phyloP scores from a whole-genome alignment of 345 rosid genomes.

The Eucalyptus curtisii region DNA sequence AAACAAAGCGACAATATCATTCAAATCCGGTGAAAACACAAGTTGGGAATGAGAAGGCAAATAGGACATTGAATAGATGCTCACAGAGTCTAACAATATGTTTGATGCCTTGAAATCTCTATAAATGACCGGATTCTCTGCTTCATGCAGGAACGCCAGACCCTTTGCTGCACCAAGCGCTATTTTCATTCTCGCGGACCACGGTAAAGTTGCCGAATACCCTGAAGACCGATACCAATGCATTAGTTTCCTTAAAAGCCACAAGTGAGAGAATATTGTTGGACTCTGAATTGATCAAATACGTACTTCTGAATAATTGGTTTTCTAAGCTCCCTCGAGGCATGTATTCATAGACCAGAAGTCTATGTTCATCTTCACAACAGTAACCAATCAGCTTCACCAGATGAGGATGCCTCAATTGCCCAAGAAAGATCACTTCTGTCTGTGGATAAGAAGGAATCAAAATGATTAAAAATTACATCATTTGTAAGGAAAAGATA shows the following conservation, averaged over 20 bases:
- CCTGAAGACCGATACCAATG: slow-evolving; percentile 19
- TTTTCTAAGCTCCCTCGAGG: slow-evolving; percentile 92
- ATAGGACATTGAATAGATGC: neutral
- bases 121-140: slow-evolving; percentile 72
- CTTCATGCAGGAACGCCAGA: slow-evolving; percentile 70
- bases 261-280: neutral
- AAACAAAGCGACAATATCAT: neutral
- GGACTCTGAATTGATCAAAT: neutral
- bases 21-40: neutral
- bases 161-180: slow-evolving; percentile 91
- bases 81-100: slow-evolving; percentile 75
- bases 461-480: neutral
- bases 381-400: slow-evolving; percentile 88
- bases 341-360: slow-evolving; percentile 84
- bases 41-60: neutral
- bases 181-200: slow-evolving; percentile 88
- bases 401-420: slow-evolving; percentile 63
- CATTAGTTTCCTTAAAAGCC: neutral
- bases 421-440: slow-evolving; percentile 79
- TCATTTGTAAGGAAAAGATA: neutral
- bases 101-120: slow-evolving; percentile 91
- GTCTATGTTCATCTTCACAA: slow-evolving; percentile 82
- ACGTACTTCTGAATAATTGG: slow-evolving; percentile 74
- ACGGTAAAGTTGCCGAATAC: slow-evolving; percentile 62
- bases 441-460: slow-evolving; percentile 26